Evolutionary conservation across 1,139 yeast species (phyloP), one percentile per base, ranked within the genome.

Genomic region (Dujonia santamariae): DNA sequence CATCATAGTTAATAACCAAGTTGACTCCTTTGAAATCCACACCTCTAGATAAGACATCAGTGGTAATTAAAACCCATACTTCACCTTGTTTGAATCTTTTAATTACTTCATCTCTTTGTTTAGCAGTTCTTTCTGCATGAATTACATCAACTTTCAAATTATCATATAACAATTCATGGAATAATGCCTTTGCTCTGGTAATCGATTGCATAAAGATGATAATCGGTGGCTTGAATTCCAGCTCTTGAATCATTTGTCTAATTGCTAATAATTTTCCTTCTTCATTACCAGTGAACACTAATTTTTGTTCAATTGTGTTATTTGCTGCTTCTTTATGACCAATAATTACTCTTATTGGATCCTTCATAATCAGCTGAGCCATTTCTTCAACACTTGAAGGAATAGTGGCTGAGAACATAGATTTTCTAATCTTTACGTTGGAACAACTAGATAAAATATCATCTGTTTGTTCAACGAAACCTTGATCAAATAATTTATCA

Each of bases 321-420:
- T 87, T 82, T 1, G 97, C 98, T 9, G 96, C 96, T 58, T 92
- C 97, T 53, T 90, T 90, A 51, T 81, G 92, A 9, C 98, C 98
- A 47, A 92, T 81, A 44, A 92, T 84, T 21, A 92, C 78, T 54
- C 97, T 77, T 20, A 90, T 67, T 18, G 96, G 95, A 40, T 80
- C 81, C 28, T 72, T 63, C 97, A 92, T 90, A 34, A 92, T 85
- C 14, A 84, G 69, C 32, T 79, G 73, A 8, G 97, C 96, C 54
- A 87, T 72, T 50, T 85, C 92, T 59, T 92, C 98, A 19, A 92
- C 95, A 31, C 85, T 82, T 1, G 96, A 84, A 0, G 98, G 96
- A 39, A 94, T 83, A 0, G 99, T 94, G 7, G 99, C 99, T 5
- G 96, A 86, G 53, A 85, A 92, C 67, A 94, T 81, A 4, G 94